Base-by-base conservation (phyloP, 352 stramenopile species). In the Globisporangium spinosum region DNA sequence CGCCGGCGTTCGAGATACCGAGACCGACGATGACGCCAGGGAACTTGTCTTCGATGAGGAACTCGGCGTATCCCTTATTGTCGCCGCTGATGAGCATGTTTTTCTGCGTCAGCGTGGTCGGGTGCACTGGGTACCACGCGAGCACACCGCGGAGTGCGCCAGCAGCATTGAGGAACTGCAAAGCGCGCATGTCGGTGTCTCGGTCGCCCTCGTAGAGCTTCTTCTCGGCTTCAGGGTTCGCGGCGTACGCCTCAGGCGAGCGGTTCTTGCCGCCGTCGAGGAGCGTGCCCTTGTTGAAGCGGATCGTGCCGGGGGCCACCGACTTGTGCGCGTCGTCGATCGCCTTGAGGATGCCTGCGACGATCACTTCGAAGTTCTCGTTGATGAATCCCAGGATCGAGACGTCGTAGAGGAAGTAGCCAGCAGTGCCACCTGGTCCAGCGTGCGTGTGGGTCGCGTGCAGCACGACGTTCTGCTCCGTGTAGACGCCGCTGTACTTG, bases 391-490 rank as follows among this genome's bases (percentile, higher is more conserved):
- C 75, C 7, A 81, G 35, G 62, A 77, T 83, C 25, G 77, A 80
- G 22, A 83, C 65, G 61, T 82, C 73, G 73, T 91, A 96, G 1
- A 96, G 55, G 22, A 87, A 79, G 67, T 96, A 94, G 47, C 88
- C 83, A 0, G 89, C 68, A 32, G 88, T 89, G 2, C 89, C 89
- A 29, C 77, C 87, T 0, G 89, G 85, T 0, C 78, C 83, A 22
- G 81, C 85, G 68, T 97, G 89, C n/a, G 89, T 95, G 73, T 97
- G 89, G 3, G 85, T 95, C 27, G 85, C 88, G 64, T 84, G 85
- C 0, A 96, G 76, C n/a, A 82, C 71, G 13, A 93, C 72, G 67
- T 92, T 94, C 60, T 90, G 78, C 55, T 77, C 78, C 1, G 74
- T 74, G 78, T 87, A 87, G 17, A 83, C 9, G 9, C 76, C 67